Evolutionary conservation across 2,329 filamentous ascomycete species (phyloP).

Genomic region (Fusarium nelsonii): DNA sequence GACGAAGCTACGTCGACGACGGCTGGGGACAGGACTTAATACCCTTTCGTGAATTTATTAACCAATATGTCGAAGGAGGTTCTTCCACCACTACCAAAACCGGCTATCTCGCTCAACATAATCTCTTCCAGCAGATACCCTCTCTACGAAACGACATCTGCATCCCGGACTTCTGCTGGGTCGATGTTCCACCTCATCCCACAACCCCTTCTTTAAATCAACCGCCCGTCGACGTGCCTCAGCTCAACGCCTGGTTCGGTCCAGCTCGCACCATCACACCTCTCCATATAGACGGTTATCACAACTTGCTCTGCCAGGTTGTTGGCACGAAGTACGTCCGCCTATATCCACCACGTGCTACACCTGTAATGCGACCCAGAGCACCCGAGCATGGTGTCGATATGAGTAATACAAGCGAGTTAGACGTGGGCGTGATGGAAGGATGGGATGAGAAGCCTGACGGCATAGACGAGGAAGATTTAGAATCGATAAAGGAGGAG

Average conservation of each 20-base stretch:
- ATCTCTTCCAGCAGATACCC: constrained; percentile 87
- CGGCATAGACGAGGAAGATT: constrained; percentile 49
- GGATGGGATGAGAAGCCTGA: constrained; percentile 63
- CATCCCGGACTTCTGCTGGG: constrained; percentile 88
- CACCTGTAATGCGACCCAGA: constrained; percentile 69
- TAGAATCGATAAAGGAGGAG: constrained; percentile 55
- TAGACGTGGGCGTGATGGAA: constrained; percentile 81
- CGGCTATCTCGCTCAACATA: constrained; percentile 92
- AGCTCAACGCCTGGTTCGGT: constrained; percentile 93
- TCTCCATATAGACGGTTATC: constrained; percentile 92
- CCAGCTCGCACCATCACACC: constrained; percentile 90
- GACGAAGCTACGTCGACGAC: constrained; percentile 86
- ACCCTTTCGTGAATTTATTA: constrained; percentile 78
- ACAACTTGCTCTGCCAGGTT: constrained; percentile 91
- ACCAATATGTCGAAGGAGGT: constrained; percentile 64
- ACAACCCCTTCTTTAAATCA: constrained; percentile 53
- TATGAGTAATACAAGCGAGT: constrained; percentile 89
- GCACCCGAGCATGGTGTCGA: constrained; percentile 78
- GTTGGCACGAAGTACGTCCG: constrained; percentile 94
- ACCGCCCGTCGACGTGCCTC: constrained; percentile 67
- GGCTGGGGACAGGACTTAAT: constrained; percentile 88
- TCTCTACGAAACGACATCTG: constrained; percentile 78
- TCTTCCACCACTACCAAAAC: constrained; percentile 52
- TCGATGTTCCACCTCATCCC: constrained; percentile 70
- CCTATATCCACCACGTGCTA: constrained; percentile 79